Conservation (phyloP, 257 asterid genomes). For the Paraleonurus japonicus region DNA sequence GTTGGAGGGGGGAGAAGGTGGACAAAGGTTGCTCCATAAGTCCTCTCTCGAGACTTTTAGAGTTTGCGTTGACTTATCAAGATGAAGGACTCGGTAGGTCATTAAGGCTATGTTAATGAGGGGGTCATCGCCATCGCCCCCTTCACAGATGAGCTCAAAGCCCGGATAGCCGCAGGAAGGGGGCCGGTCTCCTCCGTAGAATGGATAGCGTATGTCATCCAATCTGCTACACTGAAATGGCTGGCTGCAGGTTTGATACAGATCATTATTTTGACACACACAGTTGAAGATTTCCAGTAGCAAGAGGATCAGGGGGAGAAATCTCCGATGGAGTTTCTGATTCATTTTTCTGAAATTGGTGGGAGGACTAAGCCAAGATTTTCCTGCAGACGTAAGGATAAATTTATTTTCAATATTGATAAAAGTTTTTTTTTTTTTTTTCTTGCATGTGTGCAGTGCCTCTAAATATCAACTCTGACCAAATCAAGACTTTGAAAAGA, state of each 20-base stretch:
- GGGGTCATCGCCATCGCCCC: neutral
- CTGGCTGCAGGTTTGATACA: conserved; percentile 24
- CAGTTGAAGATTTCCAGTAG: conserved; percentile 19
- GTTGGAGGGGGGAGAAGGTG: neutral
- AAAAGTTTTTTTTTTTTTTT: too few species aligned
- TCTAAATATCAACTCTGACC: too few species aligned
- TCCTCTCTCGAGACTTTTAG: conserved; percentile 45
- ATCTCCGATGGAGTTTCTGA: neutral
- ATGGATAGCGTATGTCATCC: too few species aligned
- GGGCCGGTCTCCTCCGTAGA: conserved; percentile 43
- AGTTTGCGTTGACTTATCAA: neutral
- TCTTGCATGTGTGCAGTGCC: too few species aligned
- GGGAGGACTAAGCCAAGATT: neutral
- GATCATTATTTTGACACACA: conserved; percentile 25
- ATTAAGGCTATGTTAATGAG: conserved; percentile 21
- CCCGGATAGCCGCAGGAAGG: conserved; percentile 51
- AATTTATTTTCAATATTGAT: too few species aligned
- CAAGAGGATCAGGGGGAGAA: conserved; percentile 17
- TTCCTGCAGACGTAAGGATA: neutral
- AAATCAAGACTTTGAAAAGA: too few species aligned
- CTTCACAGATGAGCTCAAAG: conserved; percentile 41
- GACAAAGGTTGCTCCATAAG: conserved; percentile 29
- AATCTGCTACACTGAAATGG: conserved; percentile 28
- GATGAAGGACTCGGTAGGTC: conserved; percentile 22
- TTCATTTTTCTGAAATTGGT: conserved; percentile 24